Evolutionary conservation across 176 grass and related monocot genomes (phyloP).

Genomic region (Eragrostis nindensis): DNA sequence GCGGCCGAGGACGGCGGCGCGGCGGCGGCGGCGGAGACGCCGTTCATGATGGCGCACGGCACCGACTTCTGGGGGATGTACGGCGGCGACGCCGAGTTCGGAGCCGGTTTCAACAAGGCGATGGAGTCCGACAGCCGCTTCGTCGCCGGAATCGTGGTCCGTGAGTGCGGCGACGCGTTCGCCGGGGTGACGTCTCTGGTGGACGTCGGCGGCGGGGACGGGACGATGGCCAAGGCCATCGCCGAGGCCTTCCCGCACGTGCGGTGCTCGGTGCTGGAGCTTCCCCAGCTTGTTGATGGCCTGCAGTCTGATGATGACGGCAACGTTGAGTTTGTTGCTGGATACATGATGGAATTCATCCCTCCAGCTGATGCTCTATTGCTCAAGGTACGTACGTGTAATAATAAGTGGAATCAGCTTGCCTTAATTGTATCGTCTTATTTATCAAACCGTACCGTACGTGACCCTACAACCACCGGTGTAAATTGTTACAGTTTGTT

Average conservation of each 20-base stretch:
- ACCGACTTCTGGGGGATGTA: too few relatives aligned
- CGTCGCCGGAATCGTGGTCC: neutral
- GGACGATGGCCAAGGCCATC: neutral
- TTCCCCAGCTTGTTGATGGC: neutral
- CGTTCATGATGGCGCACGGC: too few relatives aligned
- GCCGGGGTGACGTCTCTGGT: neutral
- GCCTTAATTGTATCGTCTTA: neutral
- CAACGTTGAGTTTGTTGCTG: neutral
- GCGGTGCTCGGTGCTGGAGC: slow-evolving; percentile 17
- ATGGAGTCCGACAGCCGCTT: slow-evolving; percentile 23
- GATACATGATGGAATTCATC: slow-evolving; percentile 35
- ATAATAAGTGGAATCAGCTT: neutral
- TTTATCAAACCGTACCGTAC: neutral
- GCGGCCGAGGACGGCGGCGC: too few relatives aligned
- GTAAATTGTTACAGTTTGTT: neutral
- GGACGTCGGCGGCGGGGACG: neutral
- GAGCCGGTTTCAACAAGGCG: neutral
- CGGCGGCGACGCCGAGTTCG: neutral
- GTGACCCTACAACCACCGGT: too few relatives aligned
- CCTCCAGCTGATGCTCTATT: neutral
- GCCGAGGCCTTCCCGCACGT: neutral
- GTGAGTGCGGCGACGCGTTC: slow-evolving; percentile 11
- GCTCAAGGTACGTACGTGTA: slow-evolving; percentile 15
- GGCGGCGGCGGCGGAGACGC: too few relatives aligned
- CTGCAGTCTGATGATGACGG: neutral